Evolutionary conservation across 2,329 filamentous ascomycete genomes (phyloP), one percentile per base, ranked within the genome.

Genomic region (Fusarium humuli): DNA sequence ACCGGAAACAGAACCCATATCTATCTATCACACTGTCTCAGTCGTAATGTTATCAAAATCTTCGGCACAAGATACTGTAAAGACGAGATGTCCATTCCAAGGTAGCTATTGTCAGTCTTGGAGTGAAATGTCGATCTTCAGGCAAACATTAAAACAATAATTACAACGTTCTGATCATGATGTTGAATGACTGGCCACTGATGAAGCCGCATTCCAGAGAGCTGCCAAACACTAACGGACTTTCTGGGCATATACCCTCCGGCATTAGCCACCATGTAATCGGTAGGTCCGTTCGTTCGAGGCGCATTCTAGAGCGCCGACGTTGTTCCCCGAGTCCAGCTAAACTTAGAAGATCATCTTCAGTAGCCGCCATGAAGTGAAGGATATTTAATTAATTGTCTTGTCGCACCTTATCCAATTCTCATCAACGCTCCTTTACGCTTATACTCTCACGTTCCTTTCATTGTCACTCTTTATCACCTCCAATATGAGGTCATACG

Each of bases 51-150:
- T 41, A 12, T 18, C 13, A 22, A 3, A 13, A 29, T 52, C 32
- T 20, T 27, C 16, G 20, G 6, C 13, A n/a, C 18, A 37, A 10
- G 27, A 22, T 23, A n/a, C 32, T 52, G 10, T 22, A 41, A 27
- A 23, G 16, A 5, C 13, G 16, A 4, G 2, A 4, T 6, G 3
- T 10, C 6, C 23, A 53, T 42, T 42, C 18, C 18, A 29, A 7
- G 13, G 13, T 42, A 20, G 12, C 10, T 42, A 22, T 27, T 29
- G n/a, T 22, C 13, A 16, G n/a, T 18, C 3, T 9, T 11, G 3
- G 3, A 18, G 2, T 1, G 12, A 9, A 6, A 13, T 16, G 5
- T 5, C 7, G 9, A 11, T 7, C 10, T 4, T 9, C 6, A 20
- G 16, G 8, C 5, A 14, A 5, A n/a, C 25, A 10, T 20, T 13